phyloP scores from a whole-genome alignment of 2,329 filamentous ascomycete species.

The Ascochyta rabiei region DNA sequence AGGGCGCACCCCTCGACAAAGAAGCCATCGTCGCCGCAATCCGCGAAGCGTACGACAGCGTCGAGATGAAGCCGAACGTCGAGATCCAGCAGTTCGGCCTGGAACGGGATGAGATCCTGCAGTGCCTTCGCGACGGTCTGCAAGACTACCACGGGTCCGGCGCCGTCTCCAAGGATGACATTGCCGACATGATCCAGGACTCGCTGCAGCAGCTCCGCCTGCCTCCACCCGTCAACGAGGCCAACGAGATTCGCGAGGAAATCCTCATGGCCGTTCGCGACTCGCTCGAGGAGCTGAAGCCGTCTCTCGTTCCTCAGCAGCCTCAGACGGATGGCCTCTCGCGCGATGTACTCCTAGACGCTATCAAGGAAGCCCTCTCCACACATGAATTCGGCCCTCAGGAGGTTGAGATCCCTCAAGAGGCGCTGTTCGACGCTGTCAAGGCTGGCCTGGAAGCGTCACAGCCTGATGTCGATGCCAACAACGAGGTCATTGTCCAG shows the following conservation, averaged over 20 bases:
- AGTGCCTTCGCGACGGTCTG: conserved; percentile 84
- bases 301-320: conserved; percentile 48
- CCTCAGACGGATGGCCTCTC: conserved; percentile 53
- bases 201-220: conserved; percentile 81
- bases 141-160: conserved; percentile 69
- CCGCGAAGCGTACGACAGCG: conserved; percentile 84
- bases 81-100: conserved; percentile 88
- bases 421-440: conserved; percentile 64
- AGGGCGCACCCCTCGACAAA: conserved; percentile 56
- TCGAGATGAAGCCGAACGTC: conserved; percentile 83
- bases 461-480: conserved; percentile 57
- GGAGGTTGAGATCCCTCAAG: conserved; percentile 54
- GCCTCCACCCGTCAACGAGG: conserved; percentile 72
- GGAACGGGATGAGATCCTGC: conserved; percentile 86
- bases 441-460: conserved; percentile 62
- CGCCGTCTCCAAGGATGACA: conserved; percentile 79
- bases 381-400: conserved; percentile 51
- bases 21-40: conserved; percentile 88
- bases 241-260: conserved; percentile 77
- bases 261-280: conserved; percentile 83
- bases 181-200: conserved; percentile 83
- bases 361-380: conserved; percentile 64
- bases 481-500: conserved; percentile 65
- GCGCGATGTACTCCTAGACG: conserved; percentile 61
- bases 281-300: conserved; percentile 82